Conservation (phyloP, 768 basidiomycete species). For the Mycena vitilis region DNA sequence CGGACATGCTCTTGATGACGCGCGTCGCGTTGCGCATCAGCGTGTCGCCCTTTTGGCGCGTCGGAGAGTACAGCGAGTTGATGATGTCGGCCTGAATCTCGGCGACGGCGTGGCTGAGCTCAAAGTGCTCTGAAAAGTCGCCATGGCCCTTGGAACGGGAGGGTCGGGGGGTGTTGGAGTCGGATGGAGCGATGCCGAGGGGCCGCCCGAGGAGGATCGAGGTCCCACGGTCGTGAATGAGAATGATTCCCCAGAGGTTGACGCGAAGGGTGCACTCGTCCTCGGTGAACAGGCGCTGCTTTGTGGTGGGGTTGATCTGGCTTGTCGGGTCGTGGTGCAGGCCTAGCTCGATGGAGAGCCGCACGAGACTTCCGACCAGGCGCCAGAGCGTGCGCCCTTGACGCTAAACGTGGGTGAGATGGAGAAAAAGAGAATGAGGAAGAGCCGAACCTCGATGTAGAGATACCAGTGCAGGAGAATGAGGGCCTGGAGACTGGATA, state of each 20-base stretch:
- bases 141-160: conserved; percentile 54
- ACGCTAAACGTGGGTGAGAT: conserved; percentile 58
- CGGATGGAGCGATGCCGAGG: conserved; percentile 83
- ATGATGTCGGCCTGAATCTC: conserved; percentile 92
- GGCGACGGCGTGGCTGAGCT: conserved; percentile 77
- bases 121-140: conserved; percentile 84
- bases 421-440: conserved; percentile 23
- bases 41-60: conserved; percentile 73
- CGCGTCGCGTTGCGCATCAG: conserved; percentile 83
- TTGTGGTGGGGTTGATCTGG: conserved; percentile 58
- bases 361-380: conserved; percentile 85
- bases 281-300: conserved; percentile 67
- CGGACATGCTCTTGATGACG: conserved; percentile 81
- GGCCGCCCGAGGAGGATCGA: conserved; percentile 89
- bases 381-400: conserved; percentile 93
- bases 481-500: conserved; percentile 85
- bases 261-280: conserved; percentile 85
- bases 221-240: conserved; percentile 89
- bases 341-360: conserved; percentile 85
- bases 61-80: conserved; percentile 85
- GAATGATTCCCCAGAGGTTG: conserved; percentile 86
- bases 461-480: conserved; percentile 91
- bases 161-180: conserved; percentile 84
- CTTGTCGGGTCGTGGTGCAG: conserved; percentile 87
- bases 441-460: conserved; percentile 77